Conservation (phyloP, 2,329 filamentous ascomycete genomes). For the Gliomastix tumulicola region DNA sequence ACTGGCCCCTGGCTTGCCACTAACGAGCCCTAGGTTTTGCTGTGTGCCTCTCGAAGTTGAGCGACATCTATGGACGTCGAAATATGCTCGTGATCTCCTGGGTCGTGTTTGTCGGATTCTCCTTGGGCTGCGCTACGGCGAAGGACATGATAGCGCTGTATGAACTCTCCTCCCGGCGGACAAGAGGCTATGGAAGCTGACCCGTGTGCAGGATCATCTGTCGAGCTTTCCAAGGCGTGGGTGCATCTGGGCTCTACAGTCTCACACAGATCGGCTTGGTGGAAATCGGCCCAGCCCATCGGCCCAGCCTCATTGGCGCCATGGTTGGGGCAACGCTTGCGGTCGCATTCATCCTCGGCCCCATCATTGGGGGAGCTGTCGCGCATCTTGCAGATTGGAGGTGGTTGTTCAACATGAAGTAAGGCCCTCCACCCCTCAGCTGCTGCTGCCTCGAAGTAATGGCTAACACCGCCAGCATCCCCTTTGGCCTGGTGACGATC, state of each 20-base stretch:
- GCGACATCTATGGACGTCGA: constrained; percentile 51
- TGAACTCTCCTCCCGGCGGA: constrained; percentile 7
- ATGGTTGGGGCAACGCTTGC: constrained; percentile 49
- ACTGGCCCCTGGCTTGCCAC: no score
- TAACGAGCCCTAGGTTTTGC: constrained; percentile 41
- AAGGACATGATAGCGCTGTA: constrained; percentile 45
- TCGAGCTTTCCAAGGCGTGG: constrained; percentile 52
- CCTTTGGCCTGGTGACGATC: constrained; percentile 39
- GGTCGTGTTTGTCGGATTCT: constrained; percentile 48
- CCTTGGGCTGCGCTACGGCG: constrained; percentile 44
- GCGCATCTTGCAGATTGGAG: constrained; percentile 47
- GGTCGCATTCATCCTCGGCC: constrained; percentile 50
- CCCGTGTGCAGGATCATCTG: constrained; percentile 41
- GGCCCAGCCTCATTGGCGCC: constrained; percentile 45
- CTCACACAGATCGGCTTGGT: constrained; percentile 50
- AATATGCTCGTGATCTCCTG: constrained; percentile 43
- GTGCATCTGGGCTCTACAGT: constrained; percentile 55
- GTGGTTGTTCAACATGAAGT: constrained; percentile 59
- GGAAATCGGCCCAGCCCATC: constrained; percentile 46
- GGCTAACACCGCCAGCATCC: constrained; percentile 39
- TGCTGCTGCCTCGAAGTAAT: constrained; percentile 9
- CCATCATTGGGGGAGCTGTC: constrained; percentile 49
- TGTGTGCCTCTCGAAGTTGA: constrained; percentile 50
- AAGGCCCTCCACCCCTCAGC: constrained; percentile 9
- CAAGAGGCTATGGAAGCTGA: constrained; percentile 1